Percentiles rank a stretch among this genome's conserved stretches.
phyloP scores from a whole-genome alignment of 768 basidiomycete species.

The Clathrus columnatus region DNA sequence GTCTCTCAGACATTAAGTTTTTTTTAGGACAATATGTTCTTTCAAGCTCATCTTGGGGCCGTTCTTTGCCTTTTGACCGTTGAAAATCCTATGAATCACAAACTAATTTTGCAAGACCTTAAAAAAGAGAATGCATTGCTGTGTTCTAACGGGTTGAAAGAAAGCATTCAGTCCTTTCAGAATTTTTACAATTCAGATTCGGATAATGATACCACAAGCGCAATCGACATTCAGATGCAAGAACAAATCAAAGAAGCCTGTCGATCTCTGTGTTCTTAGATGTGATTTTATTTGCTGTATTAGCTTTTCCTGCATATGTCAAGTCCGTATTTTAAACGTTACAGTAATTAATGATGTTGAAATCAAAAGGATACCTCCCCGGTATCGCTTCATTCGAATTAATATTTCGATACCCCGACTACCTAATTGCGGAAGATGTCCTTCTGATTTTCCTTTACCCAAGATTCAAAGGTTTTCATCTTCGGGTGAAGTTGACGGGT shows the following conservation, averaged over 20 bases:
- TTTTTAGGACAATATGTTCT: slow-evolving; percentile 11
- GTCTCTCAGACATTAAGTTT: slow-evolving; percentile 19
- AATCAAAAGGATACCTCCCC: too few species aligned
- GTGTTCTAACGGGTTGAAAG: background rate
- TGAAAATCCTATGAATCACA: slow-evolving; percentile 24
- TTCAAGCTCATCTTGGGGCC: slow-evolving; percentile 68
- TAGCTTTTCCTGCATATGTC: background rate
- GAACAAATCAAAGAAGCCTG: background rate
- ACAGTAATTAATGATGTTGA: too few species aligned
- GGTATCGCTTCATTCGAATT: too few species aligned
- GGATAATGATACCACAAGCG: background rate
- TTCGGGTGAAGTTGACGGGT: background rate
- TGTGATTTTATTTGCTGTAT: background rate
- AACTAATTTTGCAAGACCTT: slow-evolving; percentile 26
- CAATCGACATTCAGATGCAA: background rate
- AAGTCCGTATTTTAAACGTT: too few species aligned
- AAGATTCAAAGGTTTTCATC: background rate
- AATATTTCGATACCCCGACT: too few species aligned
- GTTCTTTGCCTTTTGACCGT: slow-evolving; percentile 50
- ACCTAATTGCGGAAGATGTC: background rate
- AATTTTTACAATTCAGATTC: background rate
- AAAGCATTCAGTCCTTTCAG: background rate
- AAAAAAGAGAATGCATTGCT: background rate
- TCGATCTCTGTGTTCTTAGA: background rate
- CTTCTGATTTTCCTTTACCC: background rate